Evolutionary conservation across 169 alveolate species (phyloP).

Genomic region (Eimeria sp.): DNA sequence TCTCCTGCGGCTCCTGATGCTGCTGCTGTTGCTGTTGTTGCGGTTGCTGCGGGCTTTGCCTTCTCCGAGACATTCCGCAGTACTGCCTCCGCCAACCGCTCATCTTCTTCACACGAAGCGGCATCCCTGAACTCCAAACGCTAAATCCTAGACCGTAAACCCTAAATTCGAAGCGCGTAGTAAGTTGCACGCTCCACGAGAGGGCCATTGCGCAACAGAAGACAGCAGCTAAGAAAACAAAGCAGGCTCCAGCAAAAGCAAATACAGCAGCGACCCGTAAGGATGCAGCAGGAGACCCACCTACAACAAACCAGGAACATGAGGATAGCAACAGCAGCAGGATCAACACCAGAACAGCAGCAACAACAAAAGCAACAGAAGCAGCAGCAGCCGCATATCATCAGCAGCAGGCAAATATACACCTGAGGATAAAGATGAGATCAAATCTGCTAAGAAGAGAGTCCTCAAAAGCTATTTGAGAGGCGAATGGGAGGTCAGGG

Average conservation of each 20-base stretch:
- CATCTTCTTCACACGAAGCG: slow-evolving; percentile 57
- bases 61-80: slow-evolving; percentile 78
- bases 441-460: slow-evolving; percentile 98
- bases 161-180: neutral
- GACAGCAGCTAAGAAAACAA: neutral
- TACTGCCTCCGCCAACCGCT: slow-evolving; percentile 72
- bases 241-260: neutral
- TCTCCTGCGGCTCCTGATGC: slow-evolving; percentile 20
- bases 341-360: neutral
- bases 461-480: slow-evolving; percentile 98
- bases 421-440: slow-evolving; percentile 94
- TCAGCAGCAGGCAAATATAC: neutral
- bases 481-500: slow-evolving; percentile 93
- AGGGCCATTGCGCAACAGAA: neutral
- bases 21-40: slow-evolving; percentile 33
- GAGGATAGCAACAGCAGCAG: slow-evolving; percentile 3
- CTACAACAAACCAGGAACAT: no score
- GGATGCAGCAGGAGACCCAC: neutral
- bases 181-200: neutral
- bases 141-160: slow-evolving; percentile 10
- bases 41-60: slow-evolving; percentile 66
- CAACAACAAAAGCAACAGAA: slow-evolving; percentile 16
- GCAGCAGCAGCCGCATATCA: neutral
- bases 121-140: slow-evolving; percentile 24
- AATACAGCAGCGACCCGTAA: neutral